These are phyloP conservation scores for Lolium perenne DNA, from an alignment of 176 grass and related monocot genomes.

Conservation along the genomic window DNA sequence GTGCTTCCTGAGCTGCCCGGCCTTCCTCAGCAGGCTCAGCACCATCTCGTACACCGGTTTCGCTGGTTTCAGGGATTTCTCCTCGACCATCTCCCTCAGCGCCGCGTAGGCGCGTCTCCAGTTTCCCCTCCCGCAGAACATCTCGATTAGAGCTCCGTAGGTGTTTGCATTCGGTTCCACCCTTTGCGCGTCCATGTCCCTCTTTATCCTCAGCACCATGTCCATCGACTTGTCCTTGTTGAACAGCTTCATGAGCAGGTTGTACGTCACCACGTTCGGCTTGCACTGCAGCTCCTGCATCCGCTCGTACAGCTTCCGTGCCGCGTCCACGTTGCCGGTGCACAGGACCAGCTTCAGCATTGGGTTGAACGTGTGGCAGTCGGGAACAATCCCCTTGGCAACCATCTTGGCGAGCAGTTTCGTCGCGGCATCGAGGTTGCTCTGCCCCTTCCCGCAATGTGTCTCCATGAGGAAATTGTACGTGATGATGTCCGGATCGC, in stretches of 20 bases:
- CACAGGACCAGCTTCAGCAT: slow-evolving; percentile 69
- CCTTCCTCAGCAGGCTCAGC: slow-evolving; percentile 66
- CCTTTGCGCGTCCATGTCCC: slow-evolving; percentile 72
- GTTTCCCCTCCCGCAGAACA: slow-evolving; percentile 76
- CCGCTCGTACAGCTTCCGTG: slow-evolving; percentile 62
- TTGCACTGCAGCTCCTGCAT: slow-evolving; percentile 78
- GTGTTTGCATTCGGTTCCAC: slow-evolving; percentile 81
- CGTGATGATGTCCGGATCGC: slow-evolving; percentile 82
- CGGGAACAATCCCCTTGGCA: slow-evolving; percentile 67
- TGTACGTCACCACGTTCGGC: slow-evolving; percentile 84
- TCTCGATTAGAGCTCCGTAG: slow-evolving; percentile 62
- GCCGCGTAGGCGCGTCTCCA: slow-evolving; percentile 60
- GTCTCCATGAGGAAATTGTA: slow-evolving; percentile 93
- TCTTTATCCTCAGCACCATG: slow-evolving; percentile 92
- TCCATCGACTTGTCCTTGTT: slow-evolving; percentile 85
- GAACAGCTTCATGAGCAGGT: slow-evolving; percentile 78
- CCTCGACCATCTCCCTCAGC: slow-evolving; percentile 78
- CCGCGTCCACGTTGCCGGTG: slow-evolving; percentile 61
- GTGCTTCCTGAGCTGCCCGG: slow-evolving; percentile 71
- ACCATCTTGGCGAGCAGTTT: slow-evolving; percentile 84
- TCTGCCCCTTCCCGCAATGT: slow-evolving; percentile 77
- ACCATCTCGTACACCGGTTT: slow-evolving; percentile 58
- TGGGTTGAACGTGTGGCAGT: slow-evolving; percentile 86
- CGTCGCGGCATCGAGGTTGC: slow-evolving; percentile 78
- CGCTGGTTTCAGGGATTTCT: slow-evolving; percentile 75